Conservation (phyloP, 371 early-diverging fungal species). For the Mucor indicus region DNA sequence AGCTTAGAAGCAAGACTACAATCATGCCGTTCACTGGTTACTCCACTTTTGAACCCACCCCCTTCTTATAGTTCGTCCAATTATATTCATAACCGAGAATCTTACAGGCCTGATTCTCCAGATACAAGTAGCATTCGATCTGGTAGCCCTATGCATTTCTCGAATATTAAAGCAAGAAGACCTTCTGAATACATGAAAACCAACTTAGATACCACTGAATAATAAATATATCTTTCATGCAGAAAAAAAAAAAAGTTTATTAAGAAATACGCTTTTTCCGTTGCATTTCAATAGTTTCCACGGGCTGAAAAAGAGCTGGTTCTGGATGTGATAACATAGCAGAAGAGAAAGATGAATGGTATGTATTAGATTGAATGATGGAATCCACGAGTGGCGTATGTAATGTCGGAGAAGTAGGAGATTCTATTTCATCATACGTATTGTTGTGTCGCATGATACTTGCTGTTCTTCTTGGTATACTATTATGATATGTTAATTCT, state of each 20-base stretch:
- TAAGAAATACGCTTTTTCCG: too few relatives aligned
- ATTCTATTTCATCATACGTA: conserved; percentile 29
- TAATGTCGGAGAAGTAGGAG: conserved; percentile 39
- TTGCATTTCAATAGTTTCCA: conserved; percentile 27
- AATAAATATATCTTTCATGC: conserved; percentile 2
- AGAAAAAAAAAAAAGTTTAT: too few relatives aligned
- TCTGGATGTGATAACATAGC: conserved; percentile 4
- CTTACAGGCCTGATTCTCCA: conserved; percentile 22
- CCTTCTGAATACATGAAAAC: conserved; percentile 46
- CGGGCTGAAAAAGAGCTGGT: conserved; percentile 10
- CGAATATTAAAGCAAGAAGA: conserved; percentile 45
- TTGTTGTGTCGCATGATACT: conserved; percentile 31
- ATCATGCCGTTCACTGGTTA: conserved; percentile 64
- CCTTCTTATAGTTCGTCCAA: conserved; percentile 47
- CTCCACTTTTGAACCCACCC: conserved; percentile 63
- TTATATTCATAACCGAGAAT: conserved; percentile 1
- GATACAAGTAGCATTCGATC: conserved; percentile 28
- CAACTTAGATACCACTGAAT: conserved; percentile 26
- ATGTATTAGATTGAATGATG: background rate
- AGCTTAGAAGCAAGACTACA: conserved; percentile 63
- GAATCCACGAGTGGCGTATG: conserved; percentile 28
- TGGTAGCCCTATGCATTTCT: conserved; percentile 36
- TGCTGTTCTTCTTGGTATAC: conserved; percentile 46
- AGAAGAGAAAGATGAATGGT: background rate
- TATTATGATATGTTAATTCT: conserved; percentile 26